Percentiles rank a stretch among this genome's conserved stretches.
phyloP scores from a whole-genome alignment of 352 stramenopile species.

The Thraustochytrium striatum region DNA sequence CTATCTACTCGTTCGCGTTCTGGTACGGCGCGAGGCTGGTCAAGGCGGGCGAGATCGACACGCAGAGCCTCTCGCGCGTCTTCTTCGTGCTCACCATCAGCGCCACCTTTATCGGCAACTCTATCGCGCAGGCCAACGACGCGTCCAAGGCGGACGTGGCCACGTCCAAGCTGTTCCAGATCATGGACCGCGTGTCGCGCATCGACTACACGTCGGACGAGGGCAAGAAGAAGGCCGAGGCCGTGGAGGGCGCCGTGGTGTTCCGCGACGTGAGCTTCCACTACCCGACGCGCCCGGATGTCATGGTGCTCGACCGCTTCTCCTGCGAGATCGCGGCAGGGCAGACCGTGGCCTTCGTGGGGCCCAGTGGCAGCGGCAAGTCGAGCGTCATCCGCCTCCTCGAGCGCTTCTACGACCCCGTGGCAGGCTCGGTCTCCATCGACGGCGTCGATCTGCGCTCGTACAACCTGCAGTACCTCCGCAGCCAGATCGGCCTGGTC shows the following conservation, averaged over 20 bases:
- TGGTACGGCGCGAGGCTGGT: neutral
- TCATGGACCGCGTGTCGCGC: neutral
- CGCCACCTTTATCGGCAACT: neutral
- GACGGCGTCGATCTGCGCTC: constrained; percentile 68
- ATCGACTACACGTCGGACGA: neutral
- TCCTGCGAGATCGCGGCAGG: constrained; percentile 56
- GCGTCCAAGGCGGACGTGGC: neutral
- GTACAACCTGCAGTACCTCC: constrained; percentile 63
- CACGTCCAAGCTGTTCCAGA: neutral
- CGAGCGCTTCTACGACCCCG: constrained; percentile 43
- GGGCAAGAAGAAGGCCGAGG: no score
- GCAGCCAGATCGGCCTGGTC: constrained; percentile 65
- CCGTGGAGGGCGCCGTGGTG: constrained; percentile 56
- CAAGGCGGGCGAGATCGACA: constrained; percentile 31
- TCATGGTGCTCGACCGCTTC: constrained; percentile 70
- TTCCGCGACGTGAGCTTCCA: constrained; percentile 83
- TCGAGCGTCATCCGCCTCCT: constrained; percentile 3
- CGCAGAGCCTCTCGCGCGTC: neutral
- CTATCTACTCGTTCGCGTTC: neutral
- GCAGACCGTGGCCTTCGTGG: constrained; percentile 71
- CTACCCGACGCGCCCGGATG: constrained; percentile 75
- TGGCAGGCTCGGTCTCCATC: constrained; percentile 60
- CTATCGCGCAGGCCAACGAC: neutral
- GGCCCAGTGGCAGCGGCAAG: constrained; percentile 59
- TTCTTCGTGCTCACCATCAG: neutral